These are phyloP conservation scores for Carex littledalei DNA, from an alignment of 176 grass and related monocot species.

Conservation along the genomic window DNA sequence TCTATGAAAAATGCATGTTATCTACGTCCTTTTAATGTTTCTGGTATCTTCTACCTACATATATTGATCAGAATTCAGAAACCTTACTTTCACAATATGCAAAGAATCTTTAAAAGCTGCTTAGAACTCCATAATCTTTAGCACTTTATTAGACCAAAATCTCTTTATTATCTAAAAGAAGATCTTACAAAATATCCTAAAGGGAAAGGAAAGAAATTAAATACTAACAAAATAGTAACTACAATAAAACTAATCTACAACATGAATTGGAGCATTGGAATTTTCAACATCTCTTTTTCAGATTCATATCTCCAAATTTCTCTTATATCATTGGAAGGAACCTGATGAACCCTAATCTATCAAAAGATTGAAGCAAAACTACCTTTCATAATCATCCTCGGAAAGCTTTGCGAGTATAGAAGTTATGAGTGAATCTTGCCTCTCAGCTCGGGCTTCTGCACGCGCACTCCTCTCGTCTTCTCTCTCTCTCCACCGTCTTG, in stretches of 20 bases:
- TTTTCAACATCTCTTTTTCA: not conserved
- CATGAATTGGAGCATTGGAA: not conserved
- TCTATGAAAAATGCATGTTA: conserved; percentile 4
- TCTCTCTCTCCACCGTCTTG: conserved; percentile 54
- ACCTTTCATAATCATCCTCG: conserved; percentile 18
- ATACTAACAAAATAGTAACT: conserved; percentile 14
- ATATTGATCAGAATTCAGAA: conserved; percentile 7
- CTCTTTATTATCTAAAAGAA: conserved; percentile 45
- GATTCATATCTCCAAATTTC: not conserved
- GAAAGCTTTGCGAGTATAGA: conserved; percentile 60
- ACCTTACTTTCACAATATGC: conserved; percentile 30
- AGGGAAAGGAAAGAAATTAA: conserved; percentile 1
- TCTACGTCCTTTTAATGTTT: conserved; percentile 4
- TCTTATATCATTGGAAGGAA: not conserved
- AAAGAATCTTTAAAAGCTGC: conserved; percentile 49
- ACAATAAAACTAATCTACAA: conserved; percentile 18
- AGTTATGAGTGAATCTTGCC: conserved; percentile 54
- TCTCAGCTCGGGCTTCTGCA: conserved; percentile 70
- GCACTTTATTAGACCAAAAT: conserved; percentile 65
- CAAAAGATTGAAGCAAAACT: conserved; percentile 15
- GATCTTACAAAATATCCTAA: conserved; percentile 39
- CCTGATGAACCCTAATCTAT: conserved; percentile 25
- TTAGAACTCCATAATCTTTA: conserved; percentile 18
- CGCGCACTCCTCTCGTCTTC: conserved; percentile 63
- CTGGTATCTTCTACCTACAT: conserved; percentile 5